These are phyloP conservation scores for Citropsis articulata DNA, from an alignment of 345 rosid genomes.

Conservation along the genomic window DNA sequence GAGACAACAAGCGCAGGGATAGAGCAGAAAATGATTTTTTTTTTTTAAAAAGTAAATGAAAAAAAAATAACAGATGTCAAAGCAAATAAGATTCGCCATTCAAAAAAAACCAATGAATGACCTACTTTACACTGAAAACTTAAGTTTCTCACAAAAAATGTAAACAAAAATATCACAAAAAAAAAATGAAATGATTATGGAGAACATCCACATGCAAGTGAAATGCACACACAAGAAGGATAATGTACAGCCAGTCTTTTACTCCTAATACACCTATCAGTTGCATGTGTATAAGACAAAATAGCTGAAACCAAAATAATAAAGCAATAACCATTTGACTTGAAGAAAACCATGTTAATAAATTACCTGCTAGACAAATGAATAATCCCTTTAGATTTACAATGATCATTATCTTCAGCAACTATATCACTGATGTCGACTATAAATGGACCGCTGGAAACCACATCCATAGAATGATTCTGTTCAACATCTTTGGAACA, in stretches of 20 bases:
- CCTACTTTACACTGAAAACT: not conserved
- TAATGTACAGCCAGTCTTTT: not conserved
- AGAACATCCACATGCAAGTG: not conserved
- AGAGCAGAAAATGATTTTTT: not conserved
- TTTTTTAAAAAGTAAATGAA: too few species aligned
- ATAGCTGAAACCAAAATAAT: not conserved
- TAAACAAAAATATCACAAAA: not conserved
- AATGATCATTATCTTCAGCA: constrained; percentile 32
- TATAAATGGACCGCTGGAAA: constrained; percentile 29
- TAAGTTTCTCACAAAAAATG: not conserved
- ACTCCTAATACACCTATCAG: not conserved
- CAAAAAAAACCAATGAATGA: not conserved
- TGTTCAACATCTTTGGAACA: constrained; percentile 23
- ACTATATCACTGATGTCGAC: constrained; percentile 43
- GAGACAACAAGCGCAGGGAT: not conserved
- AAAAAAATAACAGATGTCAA: not conserved
- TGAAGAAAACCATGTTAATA: not conserved
- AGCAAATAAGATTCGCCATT: not conserved
- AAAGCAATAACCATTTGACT: constrained; percentile 2
- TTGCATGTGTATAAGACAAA: not conserved
- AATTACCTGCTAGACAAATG: constrained; percentile 48
- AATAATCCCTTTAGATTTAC: constrained; percentile 43
- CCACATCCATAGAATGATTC: constrained; percentile 21
- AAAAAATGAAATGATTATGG: not conserved
- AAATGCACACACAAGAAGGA: not conserved